Evolutionary conservation across 75 land plant species (phyloP).

Genomic region (Sequoiadendron giganteum): DNA sequence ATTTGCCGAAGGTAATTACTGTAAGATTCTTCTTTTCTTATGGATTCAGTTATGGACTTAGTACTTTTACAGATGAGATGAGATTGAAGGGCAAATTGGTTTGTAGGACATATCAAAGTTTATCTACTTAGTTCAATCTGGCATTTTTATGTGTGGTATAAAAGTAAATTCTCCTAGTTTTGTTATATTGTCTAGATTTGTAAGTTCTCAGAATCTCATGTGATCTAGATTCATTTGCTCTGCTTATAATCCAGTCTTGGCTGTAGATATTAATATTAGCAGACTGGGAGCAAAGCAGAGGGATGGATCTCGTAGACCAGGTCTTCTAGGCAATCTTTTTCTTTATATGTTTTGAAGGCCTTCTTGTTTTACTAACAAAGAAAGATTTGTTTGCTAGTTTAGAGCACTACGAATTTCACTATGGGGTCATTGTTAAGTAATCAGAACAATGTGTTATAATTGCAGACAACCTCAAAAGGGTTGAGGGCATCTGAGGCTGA

Average conservation of each 20-base stretch:
- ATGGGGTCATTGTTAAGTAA: not conserved
- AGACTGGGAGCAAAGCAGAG: not conserved
- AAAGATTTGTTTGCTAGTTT: too few relatives aligned
- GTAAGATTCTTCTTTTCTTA: not conserved
- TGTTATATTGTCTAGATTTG: not conserved
- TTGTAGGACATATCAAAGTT: too few relatives aligned
- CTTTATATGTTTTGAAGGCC: not conserved
- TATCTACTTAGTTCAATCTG: too few relatives aligned
- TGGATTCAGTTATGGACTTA: too few relatives aligned
- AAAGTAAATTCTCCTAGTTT: not conserved
- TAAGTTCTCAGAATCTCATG: too few relatives aligned
- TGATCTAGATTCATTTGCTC: too few relatives aligned
- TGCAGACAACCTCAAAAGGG: constrained; percentile 22
- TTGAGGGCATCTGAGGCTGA: constrained; percentile 27
- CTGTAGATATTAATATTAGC: not conserved
- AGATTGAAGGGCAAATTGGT: too few relatives aligned
- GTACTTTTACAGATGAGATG: too few relatives aligned
- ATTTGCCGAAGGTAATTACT: constrained; percentile 44
- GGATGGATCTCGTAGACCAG: constrained; percentile 1
- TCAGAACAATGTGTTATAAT: not conserved
- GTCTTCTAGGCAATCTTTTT: constrained; percentile 13
- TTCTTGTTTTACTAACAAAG: not conserved
- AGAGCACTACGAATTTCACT: not conserved
- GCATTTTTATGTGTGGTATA: not conserved
- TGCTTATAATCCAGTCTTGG: too few relatives aligned